phyloP scores from a whole-genome alignment of 1,139 yeast species.

The Sugiyamaella grinbergsii region DNA sequence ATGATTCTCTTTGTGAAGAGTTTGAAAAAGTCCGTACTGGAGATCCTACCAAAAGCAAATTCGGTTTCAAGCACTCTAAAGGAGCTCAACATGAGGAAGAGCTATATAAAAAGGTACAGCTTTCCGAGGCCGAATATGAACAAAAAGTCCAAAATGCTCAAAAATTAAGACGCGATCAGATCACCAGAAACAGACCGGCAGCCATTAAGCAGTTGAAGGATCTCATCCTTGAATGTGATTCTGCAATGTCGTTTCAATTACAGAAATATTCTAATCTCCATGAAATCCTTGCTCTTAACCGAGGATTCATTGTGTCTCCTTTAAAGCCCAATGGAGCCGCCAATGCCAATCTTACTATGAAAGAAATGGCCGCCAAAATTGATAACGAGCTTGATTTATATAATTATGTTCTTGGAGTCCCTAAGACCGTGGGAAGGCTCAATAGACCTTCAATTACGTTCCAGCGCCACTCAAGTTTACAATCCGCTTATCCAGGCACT shows the following conservation, averaged over 20 bases:
- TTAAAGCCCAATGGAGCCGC: conserved; percentile 47
- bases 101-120: conserved; percentile 72
- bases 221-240: conserved; percentile 80
- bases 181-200: conserved; percentile 75
- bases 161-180: conserved; percentile 70
- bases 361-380: conserved; percentile 68
- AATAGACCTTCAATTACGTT: conserved; percentile 58
- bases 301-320: conserved; percentile 83
- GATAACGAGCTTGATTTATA: conserved; percentile 84
- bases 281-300: conserved; percentile 78
- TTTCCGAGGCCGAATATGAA: conserved; percentile 83
- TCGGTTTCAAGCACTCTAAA: conserved; percentile 71
- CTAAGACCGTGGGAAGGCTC: conserved; percentile 35
- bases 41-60: conserved; percentile 78
- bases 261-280: conserved; percentile 87
- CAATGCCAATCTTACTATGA: conserved; percentile 64
- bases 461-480: conserved; percentile 72
- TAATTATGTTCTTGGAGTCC: conserved; percentile 55
- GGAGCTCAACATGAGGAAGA: conserved; percentile 95
- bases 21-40: conserved; percentile 77
- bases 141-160: conserved; percentile 73
- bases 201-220: conserved; percentile 72
- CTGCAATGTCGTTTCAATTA: conserved; percentile 83
- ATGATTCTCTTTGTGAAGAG: conserved; percentile 80
- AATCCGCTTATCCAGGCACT: conserved; percentile 26